phyloP scores from a whole-genome alignment of 2,329 filamentous ascomycete genomes.

The Sclerotinia borealis region DNA sequence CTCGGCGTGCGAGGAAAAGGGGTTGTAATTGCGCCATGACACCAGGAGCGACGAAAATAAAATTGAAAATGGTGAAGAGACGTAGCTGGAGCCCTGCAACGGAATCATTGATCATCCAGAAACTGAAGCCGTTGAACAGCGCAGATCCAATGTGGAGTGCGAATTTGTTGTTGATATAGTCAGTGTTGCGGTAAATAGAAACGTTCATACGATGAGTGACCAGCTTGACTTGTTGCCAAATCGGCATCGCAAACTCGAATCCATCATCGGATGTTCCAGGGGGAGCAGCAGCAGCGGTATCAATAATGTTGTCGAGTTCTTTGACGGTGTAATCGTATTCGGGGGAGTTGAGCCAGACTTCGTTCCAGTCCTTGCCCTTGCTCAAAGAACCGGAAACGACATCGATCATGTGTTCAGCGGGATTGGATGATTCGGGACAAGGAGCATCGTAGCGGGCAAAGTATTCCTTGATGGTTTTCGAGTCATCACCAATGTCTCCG shows the following conservation, averaged over 20 bases:
- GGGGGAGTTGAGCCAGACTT: conserved; percentile 58
- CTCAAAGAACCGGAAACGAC: conserved; percentile 43
- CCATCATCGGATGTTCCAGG: conserved; percentile 36
- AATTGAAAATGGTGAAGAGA: conserved; percentile 56
- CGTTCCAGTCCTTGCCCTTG: conserved; percentile 57
- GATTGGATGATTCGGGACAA: conserved; percentile 37
- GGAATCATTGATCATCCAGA: conserved; percentile 51
- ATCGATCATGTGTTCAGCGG: conserved; percentile 42
- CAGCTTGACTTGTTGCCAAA: conserved; percentile 38
- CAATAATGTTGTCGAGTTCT: conserved; percentile 54
- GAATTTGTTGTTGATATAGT: conserved; percentile 46
- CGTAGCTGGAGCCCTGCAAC: conserved; percentile 47
- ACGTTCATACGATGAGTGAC: conserved; percentile 32
- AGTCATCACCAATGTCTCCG: conserved; percentile 58
- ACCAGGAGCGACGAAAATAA: conserved; percentile 55
- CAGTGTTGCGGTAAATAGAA: conserved; percentile 58
- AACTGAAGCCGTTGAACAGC: conserved; percentile 56
- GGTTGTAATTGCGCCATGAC: conserved; percentile 54
- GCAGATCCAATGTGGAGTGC: conserved; percentile 47
- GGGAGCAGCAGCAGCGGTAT: conserved; percentile 37
- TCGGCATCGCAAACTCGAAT: conserved; percentile 46
- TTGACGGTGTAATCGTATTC: conserved; percentile 47
- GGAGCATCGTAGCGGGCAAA: conserved; percentile 49
- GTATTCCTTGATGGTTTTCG: conserved; percentile 50
- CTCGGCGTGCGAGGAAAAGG: conserved; percentile 49